Evolutionary conservation across 371 early-diverging fungal genomes (phyloP).

Genomic region (Mucor sp.): DNA sequence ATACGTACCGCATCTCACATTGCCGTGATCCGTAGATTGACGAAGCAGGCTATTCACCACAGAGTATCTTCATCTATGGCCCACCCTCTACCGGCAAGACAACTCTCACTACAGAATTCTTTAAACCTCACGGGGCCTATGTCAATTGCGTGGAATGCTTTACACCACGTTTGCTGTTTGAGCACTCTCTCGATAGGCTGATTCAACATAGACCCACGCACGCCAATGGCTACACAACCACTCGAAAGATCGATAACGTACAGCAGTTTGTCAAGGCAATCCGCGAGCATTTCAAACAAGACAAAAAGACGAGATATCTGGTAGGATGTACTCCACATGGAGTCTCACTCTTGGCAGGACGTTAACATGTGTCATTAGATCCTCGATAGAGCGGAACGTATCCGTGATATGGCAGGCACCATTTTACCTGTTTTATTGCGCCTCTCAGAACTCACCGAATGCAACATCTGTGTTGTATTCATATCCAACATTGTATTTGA

Average conservation of each 20-base stretch:
- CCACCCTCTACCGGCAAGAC: slow-evolving; percentile 82
- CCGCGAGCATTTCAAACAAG: slow-evolving; percentile 27
- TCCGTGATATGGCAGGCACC: slow-evolving; percentile 71
- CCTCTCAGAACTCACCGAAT: slow-evolving; percentile 66
- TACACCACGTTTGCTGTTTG: slow-evolving; percentile 76
- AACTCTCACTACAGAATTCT: slow-evolving; percentile 49
- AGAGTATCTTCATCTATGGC: slow-evolving; percentile 65
- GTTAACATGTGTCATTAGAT: slow-evolving; percentile 35
- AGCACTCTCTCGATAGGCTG: slow-evolving; percentile 67
- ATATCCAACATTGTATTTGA: slow-evolving; percentile 80
- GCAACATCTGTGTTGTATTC: slow-evolving; percentile 71
- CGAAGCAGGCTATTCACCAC: slow-evolving; percentile 5
- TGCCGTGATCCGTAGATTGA: not conserved
- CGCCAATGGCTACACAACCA: slow-evolving; percentile 18
- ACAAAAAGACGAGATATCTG: slow-evolving; percentile 41
- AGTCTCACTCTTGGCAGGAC: no score
- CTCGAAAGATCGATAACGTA: slow-evolving; percentile 60
- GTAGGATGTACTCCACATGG: slow-evolving; percentile 13
- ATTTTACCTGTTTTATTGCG: slow-evolving; percentile 71
- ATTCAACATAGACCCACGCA: slow-evolving; percentile 34
- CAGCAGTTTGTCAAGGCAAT: slow-evolving; percentile 68
- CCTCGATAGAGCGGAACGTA: slow-evolving; percentile 81
- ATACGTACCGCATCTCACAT: not conserved
- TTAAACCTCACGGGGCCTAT: slow-evolving; percentile 43
- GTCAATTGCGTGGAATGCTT: slow-evolving; percentile 77